Conservation (phyloP, 1,284 basidiomycete species). For the Pascua guehoae region DNA sequence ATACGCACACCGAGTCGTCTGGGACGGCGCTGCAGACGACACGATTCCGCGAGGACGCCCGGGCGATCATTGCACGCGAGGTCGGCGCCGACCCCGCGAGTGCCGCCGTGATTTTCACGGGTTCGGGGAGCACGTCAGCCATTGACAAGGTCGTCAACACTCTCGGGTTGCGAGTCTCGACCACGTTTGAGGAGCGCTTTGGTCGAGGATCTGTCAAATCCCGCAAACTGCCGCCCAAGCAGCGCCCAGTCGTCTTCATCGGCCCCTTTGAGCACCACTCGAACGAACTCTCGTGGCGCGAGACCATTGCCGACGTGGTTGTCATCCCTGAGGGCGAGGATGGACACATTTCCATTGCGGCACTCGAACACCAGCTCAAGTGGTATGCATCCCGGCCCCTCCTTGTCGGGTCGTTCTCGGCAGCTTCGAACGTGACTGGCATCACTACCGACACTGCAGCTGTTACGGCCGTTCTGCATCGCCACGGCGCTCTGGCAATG, state of each 20-base stretch:
- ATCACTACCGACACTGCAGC: conserved; percentile 9
- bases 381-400: neutral
- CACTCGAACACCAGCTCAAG: neutral
- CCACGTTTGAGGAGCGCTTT: neutral
- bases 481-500: conserved; percentile 1
- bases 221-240: neutral
- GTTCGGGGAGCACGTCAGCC: conserved; percentile 8
- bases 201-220: neutral
- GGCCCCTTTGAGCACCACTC: conserved; percentile 18
- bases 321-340: neutral
- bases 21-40: conserved; percentile 10
- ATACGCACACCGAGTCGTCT: conserved; percentile 13
- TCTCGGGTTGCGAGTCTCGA: neutral
- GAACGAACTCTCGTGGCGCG: conserved; percentile 13
- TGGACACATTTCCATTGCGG: neutral
- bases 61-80: conserved; percentile 1
- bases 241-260: conserved; percentile 13
- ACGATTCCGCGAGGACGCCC: no score
- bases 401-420: conserved; percentile 12
- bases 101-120: conserved; percentile 4
- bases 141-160: conserved; percentile 7
- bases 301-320: conserved; percentile 8
- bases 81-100: neutral
- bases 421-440: conserved; percentile 14
- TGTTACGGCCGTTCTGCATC: conserved; percentile 5